Percentiles rank a stretch among this genome's conserved stretches.
These are phyloP conservation scores for Blastomyces silverae DNA, from an alignment of 2,329 filamentous ascomycete genomes.

Conservation along the genomic window DNA sequence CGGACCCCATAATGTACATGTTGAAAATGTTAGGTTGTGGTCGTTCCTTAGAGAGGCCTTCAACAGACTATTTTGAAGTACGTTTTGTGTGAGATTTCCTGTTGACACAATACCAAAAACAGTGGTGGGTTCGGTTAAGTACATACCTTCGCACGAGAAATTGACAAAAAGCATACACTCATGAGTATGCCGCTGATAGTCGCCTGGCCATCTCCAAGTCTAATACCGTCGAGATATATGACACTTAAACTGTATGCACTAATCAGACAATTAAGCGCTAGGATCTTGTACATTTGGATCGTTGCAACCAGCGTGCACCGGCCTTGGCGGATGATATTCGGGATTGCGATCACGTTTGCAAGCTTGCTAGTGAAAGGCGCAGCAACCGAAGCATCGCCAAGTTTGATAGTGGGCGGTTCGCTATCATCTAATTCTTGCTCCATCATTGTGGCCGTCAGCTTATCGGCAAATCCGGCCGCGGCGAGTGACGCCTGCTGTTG, in stretches of 20 bases:
- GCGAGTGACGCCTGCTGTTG: conserved; percentile 58
- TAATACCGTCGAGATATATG: conserved; percentile 95
- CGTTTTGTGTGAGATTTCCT: background rate
- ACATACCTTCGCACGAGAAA: conserved; percentile 79
- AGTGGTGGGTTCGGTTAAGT: conserved; percentile 18
- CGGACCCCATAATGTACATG: conserved; percentile 95
- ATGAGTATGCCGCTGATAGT: conserved; percentile 99
- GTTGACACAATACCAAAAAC: background rate
- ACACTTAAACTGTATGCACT: conserved; percentile 96
- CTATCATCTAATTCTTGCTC: conserved; percentile 79
- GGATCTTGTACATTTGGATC: conserved; percentile 99
- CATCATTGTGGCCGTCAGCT: conserved; percentile 80
- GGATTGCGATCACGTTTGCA: conserved; percentile 91
- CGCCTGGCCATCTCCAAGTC: conserved; percentile 96
- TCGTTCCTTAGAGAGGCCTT: conserved; percentile 90
- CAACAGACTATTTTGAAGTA: conserved; percentile 58
- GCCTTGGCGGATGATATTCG: conserved; percentile 96
- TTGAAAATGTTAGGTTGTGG: conserved; percentile 99
- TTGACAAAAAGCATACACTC: conserved; percentile 98
- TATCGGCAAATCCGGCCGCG: conserved; percentile 74
- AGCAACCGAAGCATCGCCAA: conserved; percentile 93
- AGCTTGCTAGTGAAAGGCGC: conserved; percentile 97
- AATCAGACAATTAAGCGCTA: conserved; percentile 95
- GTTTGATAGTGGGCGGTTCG: conserved; percentile 91
- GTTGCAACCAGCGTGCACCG: conserved; percentile 96